These are phyloP conservation scores for Orychophragmus violaceus DNA, from an alignment of 345 rosid species.

Conservation along the genomic window DNA sequence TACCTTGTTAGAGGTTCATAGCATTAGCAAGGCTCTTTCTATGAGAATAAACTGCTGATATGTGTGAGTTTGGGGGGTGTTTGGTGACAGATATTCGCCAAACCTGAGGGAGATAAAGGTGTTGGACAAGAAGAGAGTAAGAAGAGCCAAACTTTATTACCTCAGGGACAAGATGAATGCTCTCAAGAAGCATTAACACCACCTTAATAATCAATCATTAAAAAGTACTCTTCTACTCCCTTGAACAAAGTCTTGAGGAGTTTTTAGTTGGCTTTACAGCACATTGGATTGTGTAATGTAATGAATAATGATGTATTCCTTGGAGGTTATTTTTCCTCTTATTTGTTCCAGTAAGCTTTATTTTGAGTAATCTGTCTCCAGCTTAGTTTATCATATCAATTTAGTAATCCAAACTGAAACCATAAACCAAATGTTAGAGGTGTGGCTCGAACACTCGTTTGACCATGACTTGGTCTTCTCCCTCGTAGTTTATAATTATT, in stretches of 20 bases:
- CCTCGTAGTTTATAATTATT: no score
- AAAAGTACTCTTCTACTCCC: background rate
- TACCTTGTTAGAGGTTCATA: background rate
- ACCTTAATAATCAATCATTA: background rate
- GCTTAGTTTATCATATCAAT: background rate
- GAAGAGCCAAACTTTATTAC: slow-evolving; percentile 95
- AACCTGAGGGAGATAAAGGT: slow-evolving; percentile 90
- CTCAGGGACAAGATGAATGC: slow-evolving; percentile 92
- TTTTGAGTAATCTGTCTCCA: background rate
- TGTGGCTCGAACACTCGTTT: background rate
- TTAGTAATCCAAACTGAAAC: background rate
- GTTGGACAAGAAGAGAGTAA: slow-evolving; percentile 89
- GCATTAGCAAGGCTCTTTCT: background rate
- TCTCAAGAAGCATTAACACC: slow-evolving; percentile 48
- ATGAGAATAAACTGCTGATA: background rate
- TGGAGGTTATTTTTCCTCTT: background rate
- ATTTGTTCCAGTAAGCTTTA: background rate
- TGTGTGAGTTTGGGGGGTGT: background rate
- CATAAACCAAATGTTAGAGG: background rate
- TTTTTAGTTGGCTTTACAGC: background rate
- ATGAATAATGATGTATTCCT: background rate
- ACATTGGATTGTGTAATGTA: slow-evolving; percentile 10
- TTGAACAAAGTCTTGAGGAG: background rate
- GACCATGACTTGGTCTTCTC: no score
- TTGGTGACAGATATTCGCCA: slow-evolving; percentile 74